These are phyloP conservation scores for Candida oleophila DNA, from an alignment of 805 yeast genomes.

Conservation along the genomic window DNA sequence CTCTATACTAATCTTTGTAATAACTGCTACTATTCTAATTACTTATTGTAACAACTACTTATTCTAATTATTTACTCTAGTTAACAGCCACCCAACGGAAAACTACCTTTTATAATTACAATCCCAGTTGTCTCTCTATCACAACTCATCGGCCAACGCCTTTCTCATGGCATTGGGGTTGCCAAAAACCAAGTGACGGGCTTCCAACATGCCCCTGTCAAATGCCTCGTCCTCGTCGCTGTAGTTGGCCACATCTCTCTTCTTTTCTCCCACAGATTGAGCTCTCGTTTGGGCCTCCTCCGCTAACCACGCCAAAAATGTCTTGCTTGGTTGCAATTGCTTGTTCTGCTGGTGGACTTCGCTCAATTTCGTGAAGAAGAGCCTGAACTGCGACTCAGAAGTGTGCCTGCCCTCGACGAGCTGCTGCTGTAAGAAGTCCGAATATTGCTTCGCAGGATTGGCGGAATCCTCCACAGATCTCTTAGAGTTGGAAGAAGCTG, in stretches of 20 bases:
- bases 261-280: constrained; percentile 19
- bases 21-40: no score
- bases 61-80: no score
- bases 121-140: no score
- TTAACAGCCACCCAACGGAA: no score
- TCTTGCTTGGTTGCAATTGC: constrained; percentile 27
- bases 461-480: constrained; percentile 15
- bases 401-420: constrained; percentile 21
- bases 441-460: constrained; percentile 28
- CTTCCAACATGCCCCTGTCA: constrained; percentile 29
- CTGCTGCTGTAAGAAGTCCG: constrained; percentile 34
- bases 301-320: constrained; percentile 66
- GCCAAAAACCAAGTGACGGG: constrained; percentile 72
- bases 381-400: constrained; percentile 40
- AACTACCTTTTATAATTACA: no score
- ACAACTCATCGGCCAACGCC: constrained; percentile 45
- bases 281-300: constrained; percentile 27
- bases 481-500: constrained; percentile 11
- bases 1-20: no score
- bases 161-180: constrained; percentile 71
- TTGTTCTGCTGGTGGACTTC: constrained; percentile 31
- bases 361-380: constrained; percentile 35
- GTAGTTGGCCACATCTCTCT: constrained; percentile 28
- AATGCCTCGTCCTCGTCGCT: constrained; percentile 35
- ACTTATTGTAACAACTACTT: no score